Evolutionary conservation across 2,329 filamentous ascomycete species (phyloP), one percentile per base, ranked within the genome.

Genomic region (Pyrenophora seminiperda): DNA sequence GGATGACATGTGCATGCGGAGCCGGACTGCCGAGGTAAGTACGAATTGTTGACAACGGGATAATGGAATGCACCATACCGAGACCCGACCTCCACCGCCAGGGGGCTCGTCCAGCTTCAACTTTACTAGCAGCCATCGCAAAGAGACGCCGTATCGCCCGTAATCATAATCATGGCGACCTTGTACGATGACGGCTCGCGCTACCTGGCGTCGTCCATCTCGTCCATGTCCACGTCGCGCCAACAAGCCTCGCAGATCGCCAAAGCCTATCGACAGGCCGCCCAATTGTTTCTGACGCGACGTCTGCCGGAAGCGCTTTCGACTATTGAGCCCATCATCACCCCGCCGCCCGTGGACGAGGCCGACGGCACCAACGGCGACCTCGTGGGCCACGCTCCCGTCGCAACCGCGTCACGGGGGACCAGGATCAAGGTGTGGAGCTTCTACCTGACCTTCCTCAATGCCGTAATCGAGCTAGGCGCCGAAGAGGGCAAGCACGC

Each of bases 371-470:
- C 61, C 51, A 56, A 61, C 41, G 60, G 55, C 31, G 63, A 67
- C 38, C 54, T 64, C 7, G 54, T 58, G 11, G 60, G 61, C 53
- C 62, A 83, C 20, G 88, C 91, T 20, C 90, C 91, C 4, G 85
- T 97, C 44, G 87, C 90, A 45, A 84, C 82, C 56, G 91, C 91
- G 44, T 92, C 89, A 33, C 85, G 88, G 59, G 89, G 87, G 24
- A 94, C 90, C 49, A 82, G 92, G 59, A 88, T 96, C 73, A 99
- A 97, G 75, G 88, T 97, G 57, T 99, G 94, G 94, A 96, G 91
- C 73, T 81, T 99, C 65, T 99, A 97, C 72, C 82, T 97, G 59
- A 96, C 92, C 14, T 88, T 97, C 41, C 80, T 97, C 56, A 96
- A 97, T 76, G 89, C 91, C 31, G 88, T 97, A 57, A 80, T 96